Evolutionary conservation across 768 basidiomycete species (phyloP).

Genomic region (Trametes cubensis): DNA sequence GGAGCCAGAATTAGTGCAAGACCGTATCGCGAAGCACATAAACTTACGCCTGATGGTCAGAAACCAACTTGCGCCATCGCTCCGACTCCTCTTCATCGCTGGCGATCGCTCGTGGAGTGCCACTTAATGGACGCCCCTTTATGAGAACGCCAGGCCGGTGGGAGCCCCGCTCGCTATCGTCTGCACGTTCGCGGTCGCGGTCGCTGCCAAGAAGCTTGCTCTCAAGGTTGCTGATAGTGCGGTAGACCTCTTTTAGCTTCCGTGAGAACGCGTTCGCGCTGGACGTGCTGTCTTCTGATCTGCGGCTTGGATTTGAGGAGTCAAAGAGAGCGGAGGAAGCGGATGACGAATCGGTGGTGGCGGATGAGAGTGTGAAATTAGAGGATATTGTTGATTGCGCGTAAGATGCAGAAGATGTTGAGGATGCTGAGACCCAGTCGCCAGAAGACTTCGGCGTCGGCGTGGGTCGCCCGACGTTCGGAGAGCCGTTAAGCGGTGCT

Average conservation of each 20-base stretch:
- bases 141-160: slow-evolving; percentile 47
- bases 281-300: slow-evolving; percentile 40
- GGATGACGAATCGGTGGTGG: slow-evolving; percentile 74
- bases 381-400: slow-evolving; percentile 69
- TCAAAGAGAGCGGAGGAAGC: slow-evolving; percentile 73
- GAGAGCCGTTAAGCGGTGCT: slow-evolving; percentile 11
- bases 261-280: slow-evolving; percentile 68
- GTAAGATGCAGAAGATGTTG: slow-evolving; percentile 64
- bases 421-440: slow-evolving; percentile 75
- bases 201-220: slow-evolving; percentile 60
- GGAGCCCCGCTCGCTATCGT: slow-evolving; percentile 33
- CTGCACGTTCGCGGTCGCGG: slow-evolving; percentile 36
- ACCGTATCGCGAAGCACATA: slow-evolving; percentile 12
- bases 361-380: slow-evolving; percentile 71
- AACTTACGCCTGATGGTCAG: slow-evolving; percentile 83
- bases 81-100: slow-evolving; percentile 68
- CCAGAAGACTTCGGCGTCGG: slow-evolving; percentile 64
- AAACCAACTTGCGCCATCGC: slow-evolving; percentile 71
- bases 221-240: slow-evolving; percentile 80
- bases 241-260: slow-evolving; percentile 82
- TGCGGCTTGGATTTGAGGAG: slow-evolving; percentile 51
- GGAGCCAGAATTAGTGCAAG: slow-evolving; percentile 2
- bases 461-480: slow-evolving; percentile 39
- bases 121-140: slow-evolving; percentile 37
- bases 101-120: slow-evolving; percentile 30